Conservation (phyloP, 768 basidiomycete species). For the Russula compacta region DNA sequence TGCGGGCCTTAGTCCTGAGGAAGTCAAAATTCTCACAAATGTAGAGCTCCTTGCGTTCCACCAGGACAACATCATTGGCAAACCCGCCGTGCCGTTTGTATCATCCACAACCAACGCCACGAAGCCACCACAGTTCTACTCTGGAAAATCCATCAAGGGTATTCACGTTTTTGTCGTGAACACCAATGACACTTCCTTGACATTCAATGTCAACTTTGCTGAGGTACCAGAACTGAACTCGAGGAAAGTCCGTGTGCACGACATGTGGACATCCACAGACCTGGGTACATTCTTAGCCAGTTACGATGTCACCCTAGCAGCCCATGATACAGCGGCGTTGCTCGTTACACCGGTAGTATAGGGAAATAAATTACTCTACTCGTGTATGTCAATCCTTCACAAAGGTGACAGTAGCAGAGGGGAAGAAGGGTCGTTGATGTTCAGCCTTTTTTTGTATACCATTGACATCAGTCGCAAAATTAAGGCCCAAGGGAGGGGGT, state of each 20-base stretch:
- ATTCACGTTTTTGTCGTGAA: constrained; percentile 49
- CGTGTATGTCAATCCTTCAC: too few relatives aligned
- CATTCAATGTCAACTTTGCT: constrained; percentile 38
- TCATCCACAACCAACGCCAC: constrained; percentile 33
- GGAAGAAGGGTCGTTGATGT: too few relatives aligned
- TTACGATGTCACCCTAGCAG: constrained; percentile 35
- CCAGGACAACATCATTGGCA: constrained; percentile 39
- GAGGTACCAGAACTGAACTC: constrained; percentile 36
- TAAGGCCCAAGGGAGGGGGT: too few relatives aligned
- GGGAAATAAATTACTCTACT: not conserved
- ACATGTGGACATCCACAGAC: constrained; percentile 46
- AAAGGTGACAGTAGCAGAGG: too few relatives aligned
- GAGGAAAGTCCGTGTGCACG: constrained; percentile 33
- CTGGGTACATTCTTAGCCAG: constrained; percentile 33
- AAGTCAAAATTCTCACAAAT: constrained; percentile 43
- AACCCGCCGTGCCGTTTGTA: constrained; percentile 41
- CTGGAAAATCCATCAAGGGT: constrained; percentile 41
- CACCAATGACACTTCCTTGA: constrained; percentile 31
- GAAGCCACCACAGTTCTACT: constrained; percentile 44
- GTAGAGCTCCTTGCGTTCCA: constrained; percentile 45
- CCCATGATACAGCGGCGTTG: constrained; percentile 47
- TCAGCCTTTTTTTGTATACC: too few relatives aligned
- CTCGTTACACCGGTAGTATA: constrained; percentile 28
- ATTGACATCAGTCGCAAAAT: too few relatives aligned
- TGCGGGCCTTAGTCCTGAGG: constrained; percentile 30